phyloP scores from a whole-genome alignment of 108 stramenopile genomes.

The Stephanodiscus minutulus region DNA sequence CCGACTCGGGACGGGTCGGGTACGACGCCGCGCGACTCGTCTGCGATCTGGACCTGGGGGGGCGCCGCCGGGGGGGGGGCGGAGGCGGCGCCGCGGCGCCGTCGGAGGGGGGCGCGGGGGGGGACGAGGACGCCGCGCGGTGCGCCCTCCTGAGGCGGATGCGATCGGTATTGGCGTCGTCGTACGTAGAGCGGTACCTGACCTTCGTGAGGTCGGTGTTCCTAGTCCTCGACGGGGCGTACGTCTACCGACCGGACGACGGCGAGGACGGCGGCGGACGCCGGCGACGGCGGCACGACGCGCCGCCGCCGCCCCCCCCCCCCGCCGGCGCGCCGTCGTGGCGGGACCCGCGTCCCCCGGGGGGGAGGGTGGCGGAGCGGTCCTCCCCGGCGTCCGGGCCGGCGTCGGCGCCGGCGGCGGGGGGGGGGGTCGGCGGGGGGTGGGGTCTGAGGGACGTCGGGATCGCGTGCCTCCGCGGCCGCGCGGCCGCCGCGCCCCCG shows the following conservation, averaged over 20 bases:
- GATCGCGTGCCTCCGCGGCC: constrained; percentile 44
- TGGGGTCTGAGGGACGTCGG: constrained; percentile 58
- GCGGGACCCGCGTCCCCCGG: constrained; percentile 7
- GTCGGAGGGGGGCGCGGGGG: background rate
- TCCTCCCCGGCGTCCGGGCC: constrained; percentile 14
- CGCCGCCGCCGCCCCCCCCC: background rate
- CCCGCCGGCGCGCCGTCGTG: background rate
- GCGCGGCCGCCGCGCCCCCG: constrained; percentile 23
- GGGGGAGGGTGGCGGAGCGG: constrained; percentile 36
- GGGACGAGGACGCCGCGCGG: background rate
- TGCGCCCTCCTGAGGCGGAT: constrained; percentile 23
- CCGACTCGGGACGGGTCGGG: constrained; percentile 32
- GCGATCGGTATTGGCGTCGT: background rate
- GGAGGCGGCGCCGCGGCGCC: background rate
- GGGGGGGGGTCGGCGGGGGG: too few species aligned
- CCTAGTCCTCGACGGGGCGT: constrained; percentile 78
- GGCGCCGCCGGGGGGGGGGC: background rate
- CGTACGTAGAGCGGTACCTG: constrained; percentile 49
- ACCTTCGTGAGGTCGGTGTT: constrained; percentile 79
- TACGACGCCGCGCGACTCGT: constrained; percentile 11
- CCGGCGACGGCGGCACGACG: constrained; percentile 11
- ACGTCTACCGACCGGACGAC: constrained; percentile 35
- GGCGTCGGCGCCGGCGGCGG: too few species aligned
- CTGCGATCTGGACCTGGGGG: constrained; percentile 13
- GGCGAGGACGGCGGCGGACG: too few species aligned